Base-by-base conservation (phyloP, 148 eudicot species). In the Rhododendron kiyosumense region DNA sequence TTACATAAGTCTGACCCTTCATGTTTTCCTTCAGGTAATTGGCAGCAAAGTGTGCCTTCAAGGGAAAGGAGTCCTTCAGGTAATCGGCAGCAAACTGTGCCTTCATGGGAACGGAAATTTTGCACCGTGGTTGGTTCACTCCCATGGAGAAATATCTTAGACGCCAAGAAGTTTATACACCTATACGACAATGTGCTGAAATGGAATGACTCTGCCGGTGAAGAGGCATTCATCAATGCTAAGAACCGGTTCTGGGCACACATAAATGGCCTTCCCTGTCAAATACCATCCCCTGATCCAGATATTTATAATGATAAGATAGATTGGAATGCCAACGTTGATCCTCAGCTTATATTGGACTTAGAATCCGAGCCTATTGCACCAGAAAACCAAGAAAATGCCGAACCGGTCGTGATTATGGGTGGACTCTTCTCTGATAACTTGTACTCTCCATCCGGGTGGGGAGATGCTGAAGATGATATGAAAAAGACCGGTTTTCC, bases 171-270 rank as follows among this genome's bases (percentile, higher is more conserved):
- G 78, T 87, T 86, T 59, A 86, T 89, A 88, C 85, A 84, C 89
- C 89, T 90, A 6, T 90, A 93, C 24, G 91, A 87, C 4, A 88
- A 93, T 79, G 89, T 95, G 48, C 30, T 93, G 3, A 77, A 86
- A 2, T 95, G 98, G 98, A 85, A 94, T 57, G 98, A 95, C 77
- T 86, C 92, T 65, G 98, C 98, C 0, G 94, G 83, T 4, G 87
- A 92, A 84, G 96, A 93, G 83, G 94, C 97, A 24, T 94, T 93
- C 63, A 22, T 69, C 73, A 86, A 89, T 79, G 97, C 96, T 51
- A 95, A 95, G 86, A 90, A 84, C 5, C 92, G 95, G 26, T 95
- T 83, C 89, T 91, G 87, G 92, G 94, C 96, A 26, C 22, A 92
- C 41, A 81, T 87, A 34, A 89, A 88, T 12, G 93, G 93, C 83